Evolutionary conservation across 1,284 basidiomycete genomes (phyloP).

Genomic region (Apiotrichum veenhuisii): DNA sequence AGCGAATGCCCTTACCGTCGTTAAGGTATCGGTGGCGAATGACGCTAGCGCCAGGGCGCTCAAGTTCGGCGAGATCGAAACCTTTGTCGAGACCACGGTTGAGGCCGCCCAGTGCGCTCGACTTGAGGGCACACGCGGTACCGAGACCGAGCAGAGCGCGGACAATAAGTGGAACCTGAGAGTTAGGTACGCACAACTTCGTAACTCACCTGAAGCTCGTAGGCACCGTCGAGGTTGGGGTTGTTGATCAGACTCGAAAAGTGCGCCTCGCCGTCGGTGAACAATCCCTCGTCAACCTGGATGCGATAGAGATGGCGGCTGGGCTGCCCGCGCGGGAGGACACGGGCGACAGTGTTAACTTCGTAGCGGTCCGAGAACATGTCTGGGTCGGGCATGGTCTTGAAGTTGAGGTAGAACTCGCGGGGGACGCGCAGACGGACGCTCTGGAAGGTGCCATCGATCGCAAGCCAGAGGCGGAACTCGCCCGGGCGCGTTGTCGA

Average conservation of each 20-base stretch:
- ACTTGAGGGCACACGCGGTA: constrained; percentile 70
- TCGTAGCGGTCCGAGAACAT: constrained; percentile 70
- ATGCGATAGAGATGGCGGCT: constrained; percentile 80
- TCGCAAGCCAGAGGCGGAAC: constrained; percentile 83
- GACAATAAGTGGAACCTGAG: constrained; percentile 74
- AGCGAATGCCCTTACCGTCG: constrained; percentile 67
- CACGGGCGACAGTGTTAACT: constrained; percentile 69
- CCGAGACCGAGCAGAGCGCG: constrained; percentile 83
- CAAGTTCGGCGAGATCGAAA: constrained; percentile 80
- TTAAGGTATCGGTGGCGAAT: constrained; percentile 72
- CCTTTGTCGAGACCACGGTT: constrained; percentile 79
- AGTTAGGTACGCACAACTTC: background rate
- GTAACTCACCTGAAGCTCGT: constrained; percentile 70
- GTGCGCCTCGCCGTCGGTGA: constrained; percentile 78
- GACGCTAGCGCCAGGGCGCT: constrained; percentile 59
- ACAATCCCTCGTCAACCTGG: constrained; percentile 77
- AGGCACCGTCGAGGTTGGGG: constrained; percentile 92
- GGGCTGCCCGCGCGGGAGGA: constrained; percentile 74
- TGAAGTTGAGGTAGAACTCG: constrained; percentile 89
- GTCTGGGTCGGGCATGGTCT: constrained; percentile 59
- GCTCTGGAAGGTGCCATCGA: constrained; percentile 73
- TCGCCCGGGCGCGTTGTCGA: constrained; percentile 73
- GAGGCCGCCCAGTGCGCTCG: constrained; percentile 64
- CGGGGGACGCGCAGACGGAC: constrained; percentile 81
- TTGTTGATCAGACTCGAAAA: constrained; percentile 91